Conservation (phyloP, 768 basidiomycete genomes). For the Termitomyces sp. region DNA sequence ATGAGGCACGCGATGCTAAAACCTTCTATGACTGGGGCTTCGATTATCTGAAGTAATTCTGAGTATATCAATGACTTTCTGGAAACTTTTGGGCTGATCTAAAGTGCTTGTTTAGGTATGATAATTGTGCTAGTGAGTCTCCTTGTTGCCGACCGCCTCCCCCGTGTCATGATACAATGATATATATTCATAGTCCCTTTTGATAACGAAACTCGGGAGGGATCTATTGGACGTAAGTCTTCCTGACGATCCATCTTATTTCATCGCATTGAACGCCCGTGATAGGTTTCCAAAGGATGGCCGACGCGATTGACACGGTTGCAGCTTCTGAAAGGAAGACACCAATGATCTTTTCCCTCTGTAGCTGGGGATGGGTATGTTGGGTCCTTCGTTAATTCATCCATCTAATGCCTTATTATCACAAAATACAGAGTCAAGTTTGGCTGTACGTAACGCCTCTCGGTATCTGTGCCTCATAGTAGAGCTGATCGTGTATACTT, state of each 20-base stretch:
- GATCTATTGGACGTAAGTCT: slow-evolving; percentile 50
- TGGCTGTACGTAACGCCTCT: slow-evolving; percentile 35
- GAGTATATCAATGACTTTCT: background rate
- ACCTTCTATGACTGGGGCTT: slow-evolving; percentile 65
- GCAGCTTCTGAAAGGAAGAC: slow-evolving; percentile 39
- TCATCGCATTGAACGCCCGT: no score
- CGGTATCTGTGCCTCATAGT: background rate
- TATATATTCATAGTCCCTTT: slow-evolving; percentile 43
- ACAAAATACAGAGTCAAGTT: slow-evolving; percentile 44
- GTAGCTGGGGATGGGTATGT: slow-evolving; percentile 63
- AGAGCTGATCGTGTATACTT: background rate
- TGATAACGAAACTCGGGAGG: slow-evolving; percentile 53
- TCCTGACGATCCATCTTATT: background rate
- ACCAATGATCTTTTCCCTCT: slow-evolving; percentile 56
- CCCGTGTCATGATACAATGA: background rate
- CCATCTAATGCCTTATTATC: background rate
- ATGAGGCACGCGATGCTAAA: slow-evolving; percentile 54
- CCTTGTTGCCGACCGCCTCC: no score
- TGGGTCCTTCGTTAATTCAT: background rate
- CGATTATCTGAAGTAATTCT: slow-evolving; percentile 57
- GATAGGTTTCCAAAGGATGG: slow-evolving; percentile 52
- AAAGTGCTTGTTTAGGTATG: slow-evolving; percentile 31
- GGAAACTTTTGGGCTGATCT: background rate
- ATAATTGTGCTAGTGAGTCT: slow-evolving; percentile 51
- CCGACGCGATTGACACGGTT: slow-evolving; percentile 50